phyloP scores from a whole-genome alignment of 2,329 filamentous ascomycete species.

The Karstenula rhodostoma region DNA sequence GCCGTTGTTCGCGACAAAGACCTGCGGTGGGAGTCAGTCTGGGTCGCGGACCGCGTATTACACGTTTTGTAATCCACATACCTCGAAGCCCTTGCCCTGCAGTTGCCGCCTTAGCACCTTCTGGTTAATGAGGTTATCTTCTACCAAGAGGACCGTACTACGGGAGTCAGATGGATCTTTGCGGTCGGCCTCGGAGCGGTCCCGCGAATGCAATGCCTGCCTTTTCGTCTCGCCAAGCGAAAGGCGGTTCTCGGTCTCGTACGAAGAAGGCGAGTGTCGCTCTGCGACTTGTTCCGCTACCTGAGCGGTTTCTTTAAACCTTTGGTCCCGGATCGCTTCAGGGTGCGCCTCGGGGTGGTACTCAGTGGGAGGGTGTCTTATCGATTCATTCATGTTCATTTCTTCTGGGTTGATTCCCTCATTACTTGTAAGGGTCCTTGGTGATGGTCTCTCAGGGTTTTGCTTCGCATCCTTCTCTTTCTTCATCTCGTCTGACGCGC shows the following conservation, averaged over 20 bases:
- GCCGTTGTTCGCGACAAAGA: conserved; percentile 54
- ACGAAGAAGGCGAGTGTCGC: conserved; percentile 9
- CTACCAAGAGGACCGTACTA: conserved; percentile 53
- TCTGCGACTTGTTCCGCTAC: conserved; percentile 25
- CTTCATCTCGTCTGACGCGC: not conserved
- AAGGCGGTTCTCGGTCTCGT: conserved; percentile 20
- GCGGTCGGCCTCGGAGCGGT: conserved; percentile 31
- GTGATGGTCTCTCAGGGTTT: conserved; percentile 16
- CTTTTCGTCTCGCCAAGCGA: conserved; percentile 36
- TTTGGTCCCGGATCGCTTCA: conserved; percentile 25
- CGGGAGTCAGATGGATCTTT: conserved; percentile 25
- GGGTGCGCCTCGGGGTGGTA: conserved; percentile 39
- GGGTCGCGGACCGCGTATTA: not conserved
- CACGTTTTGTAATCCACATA: conserved; percentile 17
- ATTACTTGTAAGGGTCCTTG: conserved; percentile 28
- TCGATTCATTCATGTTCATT: conserved; percentile 24
- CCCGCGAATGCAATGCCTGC: conserved; percentile 29
- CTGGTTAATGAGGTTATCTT: conserved; percentile 60
- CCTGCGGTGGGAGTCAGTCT: conserved; percentile 2
- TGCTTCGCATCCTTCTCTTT: not conserved
- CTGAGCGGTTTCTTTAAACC: conserved; percentile 33
- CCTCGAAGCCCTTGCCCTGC: conserved; percentile 53
- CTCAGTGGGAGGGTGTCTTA: conserved; percentile 46
- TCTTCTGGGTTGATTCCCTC: conserved; percentile 28
- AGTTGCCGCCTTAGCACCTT: conserved; percentile 60